phyloP scores from a whole-genome alignment of 1,284 basidiomycete species.

The Caloboletus firmus region DNA sequence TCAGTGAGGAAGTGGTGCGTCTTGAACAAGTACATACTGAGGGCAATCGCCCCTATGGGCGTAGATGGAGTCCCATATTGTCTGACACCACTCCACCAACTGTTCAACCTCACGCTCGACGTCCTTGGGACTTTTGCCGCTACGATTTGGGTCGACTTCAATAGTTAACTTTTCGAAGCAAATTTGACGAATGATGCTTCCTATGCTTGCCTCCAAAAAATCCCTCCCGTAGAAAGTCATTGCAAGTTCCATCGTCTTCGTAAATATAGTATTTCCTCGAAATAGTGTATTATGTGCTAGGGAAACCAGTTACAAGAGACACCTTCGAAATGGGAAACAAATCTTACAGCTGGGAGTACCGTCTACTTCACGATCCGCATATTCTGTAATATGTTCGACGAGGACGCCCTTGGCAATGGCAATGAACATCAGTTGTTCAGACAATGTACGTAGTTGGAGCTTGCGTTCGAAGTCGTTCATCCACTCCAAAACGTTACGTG shows the following conservation, averaged over 20 bases:
- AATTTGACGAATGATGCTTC: slow-evolving; percentile 62
- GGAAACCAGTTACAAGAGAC: slow-evolving; percentile 8
- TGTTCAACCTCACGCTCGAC: slow-evolving; percentile 68
- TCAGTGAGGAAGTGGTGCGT: slow-evolving; percentile 5
- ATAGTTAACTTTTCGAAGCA: slow-evolving; percentile 71
- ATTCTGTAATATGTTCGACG: slow-evolving; percentile 64
- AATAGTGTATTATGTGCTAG: slow-evolving; percentile 68
- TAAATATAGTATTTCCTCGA: slow-evolving; percentile 78
- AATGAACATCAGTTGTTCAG: slow-evolving; percentile 62
- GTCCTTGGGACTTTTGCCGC: slow-evolving; percentile 56
- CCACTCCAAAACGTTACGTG: slow-evolving; percentile 72
- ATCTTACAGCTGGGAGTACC: slow-evolving; percentile 58
- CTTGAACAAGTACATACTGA: slow-evolving; percentile 47
- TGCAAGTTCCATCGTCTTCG: slow-evolving; percentile 76
- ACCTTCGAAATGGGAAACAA: neutral
- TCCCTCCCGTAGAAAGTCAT: slow-evolving; percentile 74
- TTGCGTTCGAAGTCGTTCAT: slow-evolving; percentile 67
- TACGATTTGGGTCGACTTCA: slow-evolving; percentile 73
- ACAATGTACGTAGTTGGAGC: slow-evolving; percentile 60
- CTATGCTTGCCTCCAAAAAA: slow-evolving; percentile 78
- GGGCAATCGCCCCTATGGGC: slow-evolving; percentile 71
- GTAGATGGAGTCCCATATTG: slow-evolving; percentile 79
- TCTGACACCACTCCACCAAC: slow-evolving; percentile 72
- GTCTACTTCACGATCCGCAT: slow-evolving; percentile 67
- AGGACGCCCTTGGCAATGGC: slow-evolving; percentile 64